Evolutionary conservation across 1,284 basidiomycete genomes (phyloP).

Genomic region (Pseudozyma thailandica): DNA sequence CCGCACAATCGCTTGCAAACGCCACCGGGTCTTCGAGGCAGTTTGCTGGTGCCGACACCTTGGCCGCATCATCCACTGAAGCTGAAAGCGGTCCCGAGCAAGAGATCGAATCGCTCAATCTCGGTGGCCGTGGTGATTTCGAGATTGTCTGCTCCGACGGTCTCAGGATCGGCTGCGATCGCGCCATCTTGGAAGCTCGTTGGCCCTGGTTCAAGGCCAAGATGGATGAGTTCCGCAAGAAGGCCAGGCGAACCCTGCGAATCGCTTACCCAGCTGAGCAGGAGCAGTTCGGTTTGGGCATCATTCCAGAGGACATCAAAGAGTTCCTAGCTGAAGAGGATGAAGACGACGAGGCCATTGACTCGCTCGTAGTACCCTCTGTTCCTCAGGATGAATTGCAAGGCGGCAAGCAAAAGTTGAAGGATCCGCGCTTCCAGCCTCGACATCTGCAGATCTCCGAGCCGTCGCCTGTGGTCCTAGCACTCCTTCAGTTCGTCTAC

Average conservation of each 20-base stretch:
- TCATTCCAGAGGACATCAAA: constrained; percentile 46
- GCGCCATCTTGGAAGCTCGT: constrained; percentile 81
- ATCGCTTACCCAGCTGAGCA: constrained; percentile 23
- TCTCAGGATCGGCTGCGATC: constrained; percentile 81
- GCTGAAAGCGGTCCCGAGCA: constrained; percentile 6
- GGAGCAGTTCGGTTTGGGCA: constrained; percentile 29
- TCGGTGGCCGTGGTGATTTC: constrained; percentile 74
- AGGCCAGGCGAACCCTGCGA: constrained; percentile 42
- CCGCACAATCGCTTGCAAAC: constrained; percentile 24
- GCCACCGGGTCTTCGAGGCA: not conserved
- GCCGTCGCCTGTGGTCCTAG: constrained; percentile 86
- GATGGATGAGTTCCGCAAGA: constrained; percentile 55
- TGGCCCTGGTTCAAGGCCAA: constrained; percentile 94
- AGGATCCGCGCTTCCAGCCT: constrained; percentile 80
- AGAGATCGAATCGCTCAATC: constrained; percentile 13
- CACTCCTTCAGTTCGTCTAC: constrained; percentile 92
- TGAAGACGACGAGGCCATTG: constrained; percentile 36
- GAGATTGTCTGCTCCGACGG: constrained; percentile 91
- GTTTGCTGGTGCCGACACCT: not conserved
- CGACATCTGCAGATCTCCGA: constrained; percentile 84
- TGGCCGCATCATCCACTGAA: not conserved
- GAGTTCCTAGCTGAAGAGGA: constrained; percentile 46
- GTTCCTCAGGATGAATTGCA: constrained; percentile 5
- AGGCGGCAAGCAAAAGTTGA: constrained; percentile 26
- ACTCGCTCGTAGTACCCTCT: constrained; percentile 23